Percentiles rank a stretch among this genome's conserved stretches.
Evolutionary conservation across 208 protist species (phyloP).

Genomic region (Acanthamoeba royreba): DNA sequence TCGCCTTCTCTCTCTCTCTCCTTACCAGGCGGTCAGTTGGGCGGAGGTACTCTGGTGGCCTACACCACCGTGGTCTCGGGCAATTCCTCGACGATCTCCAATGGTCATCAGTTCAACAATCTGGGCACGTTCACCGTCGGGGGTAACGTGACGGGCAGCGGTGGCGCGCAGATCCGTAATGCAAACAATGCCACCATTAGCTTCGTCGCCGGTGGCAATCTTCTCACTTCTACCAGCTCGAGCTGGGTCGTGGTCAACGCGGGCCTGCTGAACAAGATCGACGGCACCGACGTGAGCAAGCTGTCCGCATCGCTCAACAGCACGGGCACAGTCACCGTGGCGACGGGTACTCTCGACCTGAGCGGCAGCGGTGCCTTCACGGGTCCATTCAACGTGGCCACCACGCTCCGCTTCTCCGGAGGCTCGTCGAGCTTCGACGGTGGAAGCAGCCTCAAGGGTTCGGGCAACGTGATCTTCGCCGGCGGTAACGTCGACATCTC

Average conservation of each 20-base stretch:
- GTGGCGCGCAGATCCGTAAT: not conserved
- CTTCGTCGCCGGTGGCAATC: not conserved
- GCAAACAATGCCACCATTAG: not conserved
- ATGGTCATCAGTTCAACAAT: conserved; percentile 25
- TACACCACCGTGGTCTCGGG: not conserved
- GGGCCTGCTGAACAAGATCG: not conserved
- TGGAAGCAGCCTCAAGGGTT: not conserved
- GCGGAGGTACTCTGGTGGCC: not conserved
- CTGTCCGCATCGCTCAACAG: not conserved
- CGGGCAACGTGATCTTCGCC: not conserved
- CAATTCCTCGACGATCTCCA: not conserved
- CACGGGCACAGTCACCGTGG: not conserved
- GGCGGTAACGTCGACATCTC: not conserved
- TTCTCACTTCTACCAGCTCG: not conserved
- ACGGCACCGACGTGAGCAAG: not conserved
- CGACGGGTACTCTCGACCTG: not conserved
- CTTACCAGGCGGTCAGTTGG: not conserved
- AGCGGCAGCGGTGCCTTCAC: not conserved
- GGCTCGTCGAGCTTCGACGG: not conserved
- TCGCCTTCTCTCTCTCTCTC: not conserved
- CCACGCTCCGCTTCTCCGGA: not conserved
- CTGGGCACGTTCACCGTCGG: not conserved
- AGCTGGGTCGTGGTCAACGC: not conserved
- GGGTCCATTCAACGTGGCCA: not conserved
- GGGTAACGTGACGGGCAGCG: not conserved